Percentiles rank a stretch among this genome's conserved stretches.
Conservation (phyloP, 495 filamentous ascomycete genomes). For the Annulohypoxylon nitens region DNA sequence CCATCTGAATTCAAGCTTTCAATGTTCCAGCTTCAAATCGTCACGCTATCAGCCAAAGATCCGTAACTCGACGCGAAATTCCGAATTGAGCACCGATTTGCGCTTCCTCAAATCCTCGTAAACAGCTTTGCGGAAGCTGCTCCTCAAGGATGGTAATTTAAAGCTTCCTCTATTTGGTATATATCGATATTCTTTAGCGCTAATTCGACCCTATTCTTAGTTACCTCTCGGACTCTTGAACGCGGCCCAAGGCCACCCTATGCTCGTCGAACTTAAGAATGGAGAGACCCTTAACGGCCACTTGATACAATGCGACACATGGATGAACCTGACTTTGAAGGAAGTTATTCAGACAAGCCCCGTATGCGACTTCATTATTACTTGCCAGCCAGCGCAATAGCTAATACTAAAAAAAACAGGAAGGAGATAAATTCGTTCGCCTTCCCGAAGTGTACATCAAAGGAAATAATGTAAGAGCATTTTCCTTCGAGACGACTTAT, state of each 20-base stretch:
- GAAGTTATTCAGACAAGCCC: conserved; percentile 98
- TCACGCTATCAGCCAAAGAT: conserved; percentile 16
- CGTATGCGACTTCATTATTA: conserved; percentile 51
- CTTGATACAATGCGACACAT: conserved; percentile 95
- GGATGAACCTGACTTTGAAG: conserved; percentile 98
- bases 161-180: not conserved
- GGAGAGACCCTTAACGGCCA: conserved; percentile 98
- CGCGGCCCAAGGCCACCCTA: conserved; percentile 96
- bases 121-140: not conserved
- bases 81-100: conserved; percentile 8
- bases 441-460: conserved; percentile 95
- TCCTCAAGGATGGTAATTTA: conserved; percentile 40
- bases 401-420: conserved; percentile 58
- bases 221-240: conserved; percentile 92
- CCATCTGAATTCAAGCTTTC: conserved; percentile 32
- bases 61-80: conserved; percentile 26
- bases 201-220: conserved; percentile 60
- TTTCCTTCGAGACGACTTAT: not conserved
- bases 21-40: conserved; percentile 15
- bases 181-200: not conserved
- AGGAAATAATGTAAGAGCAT: conserved; percentile 85
- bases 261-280: conserved; percentile 99
- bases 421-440: conserved; percentile 92
- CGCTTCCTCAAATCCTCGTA: conserved; percentile 3
- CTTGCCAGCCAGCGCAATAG: not conserved